Percentiles rank a stretch among this genome's conserved stretches.
Conservation (phyloP, 228 moss, liverwort and hornwort genomes). For the Sphagnum fallax region DNA sequence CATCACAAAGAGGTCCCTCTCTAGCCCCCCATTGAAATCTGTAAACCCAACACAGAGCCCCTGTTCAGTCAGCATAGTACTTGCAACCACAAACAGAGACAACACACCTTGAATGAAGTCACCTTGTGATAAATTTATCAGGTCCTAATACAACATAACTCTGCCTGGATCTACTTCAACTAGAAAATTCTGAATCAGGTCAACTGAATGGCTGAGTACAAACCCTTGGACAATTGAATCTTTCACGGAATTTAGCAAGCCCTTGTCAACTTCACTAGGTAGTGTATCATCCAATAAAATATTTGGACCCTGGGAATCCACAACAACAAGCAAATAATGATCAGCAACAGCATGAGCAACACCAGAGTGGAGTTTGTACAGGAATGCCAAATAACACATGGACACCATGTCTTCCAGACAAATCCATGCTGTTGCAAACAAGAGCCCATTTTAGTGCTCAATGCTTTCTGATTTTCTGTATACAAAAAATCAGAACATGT, state of each 20-base stretch:
- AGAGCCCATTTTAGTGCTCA: too few relatives aligned
- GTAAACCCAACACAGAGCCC: slow-evolving; percentile 2
- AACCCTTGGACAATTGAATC: slow-evolving; percentile 96
- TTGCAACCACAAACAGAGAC: not conserved
- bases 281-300: slow-evolving; percentile 89
- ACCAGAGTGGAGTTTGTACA: too few relatives aligned
- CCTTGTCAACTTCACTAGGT: slow-evolving; percentile 97
- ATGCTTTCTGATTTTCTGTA: too few relatives aligned
- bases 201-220: not conserved
- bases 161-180: not conserved
- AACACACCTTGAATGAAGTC: not conserved
- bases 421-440: too few relatives aligned
- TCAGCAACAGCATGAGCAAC: too few relatives aligned
- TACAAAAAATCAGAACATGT: too few relatives aligned
- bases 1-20: slow-evolving; percentile 96
- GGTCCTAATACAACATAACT: not conserved
- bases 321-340: not conserved
- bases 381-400: too few relatives aligned
- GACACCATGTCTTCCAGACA: too few relatives aligned
- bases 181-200: not conserved
- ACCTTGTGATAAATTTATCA: not conserved
- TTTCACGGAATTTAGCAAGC: slow-evolving; percentile 73
- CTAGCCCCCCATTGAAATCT: slow-evolving; percentile 99
- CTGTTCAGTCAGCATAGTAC: not conserved
- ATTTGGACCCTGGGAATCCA: slow-evolving; percentile 69